phyloP scores from a whole-genome alignment of 345 rosid genomes.

The Psidium guajava region DNA sequence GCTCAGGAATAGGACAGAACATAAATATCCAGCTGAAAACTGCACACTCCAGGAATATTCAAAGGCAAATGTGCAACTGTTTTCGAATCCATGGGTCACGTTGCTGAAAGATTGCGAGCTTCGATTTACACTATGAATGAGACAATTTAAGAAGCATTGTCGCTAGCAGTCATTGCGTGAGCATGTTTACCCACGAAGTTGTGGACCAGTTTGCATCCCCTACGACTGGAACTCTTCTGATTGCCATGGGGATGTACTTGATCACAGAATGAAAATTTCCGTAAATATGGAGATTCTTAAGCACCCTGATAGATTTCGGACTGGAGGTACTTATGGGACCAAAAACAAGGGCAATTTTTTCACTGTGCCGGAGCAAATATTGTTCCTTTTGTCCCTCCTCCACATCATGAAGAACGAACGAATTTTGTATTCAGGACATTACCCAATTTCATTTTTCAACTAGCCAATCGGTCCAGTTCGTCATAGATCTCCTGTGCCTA shows the following conservation, averaged over 20 bases:
- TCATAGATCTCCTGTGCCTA: neutral
- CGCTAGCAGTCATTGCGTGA: neutral
- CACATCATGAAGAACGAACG: neutral
- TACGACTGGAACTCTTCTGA: neutral
- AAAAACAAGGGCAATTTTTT: neutral
- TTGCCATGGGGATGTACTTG: neutral
- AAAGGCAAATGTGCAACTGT: neutral
- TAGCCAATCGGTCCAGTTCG: neutral
- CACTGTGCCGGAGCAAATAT: neutral
- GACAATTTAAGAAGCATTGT: neutral
- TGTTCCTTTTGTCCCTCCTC: neutral
- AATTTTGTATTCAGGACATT: neutral
- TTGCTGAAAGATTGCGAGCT: neutral
- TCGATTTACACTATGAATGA: neutral
- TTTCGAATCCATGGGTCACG: neutral
- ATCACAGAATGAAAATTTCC: neutral
- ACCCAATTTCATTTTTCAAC: neutral
- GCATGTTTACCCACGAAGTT: neutral
- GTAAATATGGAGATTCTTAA: neutral
- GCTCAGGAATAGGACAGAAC: neutral
- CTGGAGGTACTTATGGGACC: neutral
- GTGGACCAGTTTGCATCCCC: neutral
- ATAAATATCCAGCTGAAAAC: neutral
- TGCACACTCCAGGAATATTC: neutral
- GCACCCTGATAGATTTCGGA: neutral